Base-by-base conservation (phyloP, 257 asterid genomes). In the Solanum piurae region DNA sequence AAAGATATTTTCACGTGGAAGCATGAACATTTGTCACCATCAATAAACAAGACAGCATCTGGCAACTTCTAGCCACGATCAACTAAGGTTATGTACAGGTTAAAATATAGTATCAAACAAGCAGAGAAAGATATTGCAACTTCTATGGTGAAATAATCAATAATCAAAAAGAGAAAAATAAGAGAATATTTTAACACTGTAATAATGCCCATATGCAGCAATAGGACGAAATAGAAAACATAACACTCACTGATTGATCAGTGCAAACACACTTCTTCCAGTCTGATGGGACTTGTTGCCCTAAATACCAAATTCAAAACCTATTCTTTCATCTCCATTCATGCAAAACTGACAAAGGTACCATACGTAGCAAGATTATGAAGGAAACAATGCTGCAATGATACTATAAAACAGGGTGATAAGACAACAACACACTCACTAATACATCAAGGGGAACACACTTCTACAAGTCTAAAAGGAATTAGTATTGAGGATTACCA, bases 1-100 rank as follows among this genome's bases (percentile, higher is more conserved):
- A 92, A 93, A 94, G 94, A 94, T 89, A 90, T 90, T 88, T 92
- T 94, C 92, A 95, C 93, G 94, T 93, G 96, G 98, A 89, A 92
- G 94, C 91, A 92, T 90, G 94, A 95, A 94, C 91, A 92, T 79
- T 80, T 86, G 88, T 90, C 88, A 91, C 93, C 88, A 87, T 88
- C 84, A 93, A 89, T 89, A 92, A 90, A 88, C 93, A 88, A 93
- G 82, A 90, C 87, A 91, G 62, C 90, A 90, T 73, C 89, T 91
- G 77, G 83, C 25, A 88, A 90, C 66, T 80, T 75, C 83, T 66
- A 88, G 86, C 71, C 60, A 84, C 62, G 60, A 85, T 52, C 71
- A 76, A 55, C 83, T 74, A 79, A 14, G 64, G 14, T 27, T 25
- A 79, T 79, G 64, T 14, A 79, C 62, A 77, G 64, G 25, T 79